Evolutionary conservation across 2,329 filamentous ascomycete species (phyloP).

Genomic region (Hymenoscyphus linearis): DNA sequence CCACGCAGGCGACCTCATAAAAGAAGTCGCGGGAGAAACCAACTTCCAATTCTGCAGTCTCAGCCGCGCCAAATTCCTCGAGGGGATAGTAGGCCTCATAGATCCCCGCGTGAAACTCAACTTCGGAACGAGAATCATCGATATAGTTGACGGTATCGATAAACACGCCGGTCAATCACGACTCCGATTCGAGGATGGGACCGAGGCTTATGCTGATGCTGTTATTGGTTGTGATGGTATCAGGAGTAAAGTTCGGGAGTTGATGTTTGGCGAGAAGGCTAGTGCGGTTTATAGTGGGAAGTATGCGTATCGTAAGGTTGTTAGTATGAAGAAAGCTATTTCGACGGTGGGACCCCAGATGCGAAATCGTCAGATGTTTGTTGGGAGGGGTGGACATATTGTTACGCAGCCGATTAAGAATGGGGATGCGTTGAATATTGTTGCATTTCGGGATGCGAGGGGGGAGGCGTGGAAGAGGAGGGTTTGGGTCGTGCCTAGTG

Average conservation of each 20-base stretch:
- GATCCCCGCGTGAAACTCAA: conserved; percentile 28
- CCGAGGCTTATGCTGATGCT: conserved; percentile 35
- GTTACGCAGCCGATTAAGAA: conserved; percentile 55
- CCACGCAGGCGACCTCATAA: conserved; percentile 23
- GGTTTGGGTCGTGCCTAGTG: conserved; percentile 37
- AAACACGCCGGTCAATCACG: conserved; percentile 20
- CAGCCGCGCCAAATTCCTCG: conserved; percentile 38
- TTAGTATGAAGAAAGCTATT: conserved; percentile 50
- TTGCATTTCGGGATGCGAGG: conserved; percentile 42
- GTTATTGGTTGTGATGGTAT: conserved; percentile 61
- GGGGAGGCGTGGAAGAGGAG: conserved; percentile 35
- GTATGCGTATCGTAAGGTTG: conserved; percentile 54
- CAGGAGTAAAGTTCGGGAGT: conserved; percentile 45
- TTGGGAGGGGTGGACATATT: conserved; percentile 50
- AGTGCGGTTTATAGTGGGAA: conserved; percentile 49
- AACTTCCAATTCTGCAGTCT: conserved; percentile 25
- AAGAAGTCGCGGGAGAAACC: conserved; percentile 18
- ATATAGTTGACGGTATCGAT: conserved; percentile 18
- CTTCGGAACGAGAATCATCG: conserved; percentile 31
- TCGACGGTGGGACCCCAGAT: conserved; percentile 42
- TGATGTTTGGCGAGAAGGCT: conserved; percentile 44
- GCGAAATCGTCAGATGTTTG: conserved; percentile 47
- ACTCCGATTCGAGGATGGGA: conserved; percentile 40
- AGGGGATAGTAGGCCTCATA: conserved; percentile 36
- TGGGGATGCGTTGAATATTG: conserved; percentile 49